Evolutionary conservation across 257 asterid genomes (phyloP), one percentile per base, ranked within the genome.

Genomic region (Hygrophila difformis): DNA sequence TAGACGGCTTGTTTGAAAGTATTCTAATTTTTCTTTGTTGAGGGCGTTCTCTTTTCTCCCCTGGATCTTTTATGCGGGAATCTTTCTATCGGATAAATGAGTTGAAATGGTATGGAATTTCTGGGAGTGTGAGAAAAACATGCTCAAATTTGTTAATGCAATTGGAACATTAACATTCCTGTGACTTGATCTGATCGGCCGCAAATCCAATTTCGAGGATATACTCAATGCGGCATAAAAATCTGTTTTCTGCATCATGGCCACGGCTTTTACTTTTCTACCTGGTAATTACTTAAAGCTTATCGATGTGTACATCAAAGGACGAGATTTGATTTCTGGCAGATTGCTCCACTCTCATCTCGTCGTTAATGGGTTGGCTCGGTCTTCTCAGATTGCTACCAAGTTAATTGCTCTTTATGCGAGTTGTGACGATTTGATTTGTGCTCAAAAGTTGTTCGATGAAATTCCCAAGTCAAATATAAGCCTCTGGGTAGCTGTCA

Each of bases 371-470:
- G 89, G 86, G 44, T 63, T 71, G 34, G 54, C 67, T 22, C 24
- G 50, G 10, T 62, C 53, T 15, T 7, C 66, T 44, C 77, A 60
- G 16, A 53, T 75, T 29, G 72, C 75, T 15, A 58, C 76, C 60
- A 81, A 77, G 59, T 64, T 81, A 37, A 44, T 80, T 20, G 56
- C 65, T 8, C 59, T 80, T 11, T 84, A 84, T 38, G 0, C 63
- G 0, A 52, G 51, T 20, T 77, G 82, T 74, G 70, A 52, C 13
- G 62, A 66, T 1, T 26, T 72, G 12, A 5, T 12, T 1, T 17
- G 28, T 64, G 93, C 93, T 0, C 77, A 65, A 9, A 69, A 70
- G 23, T 39, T 84, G 88, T 84, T 84, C 53, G 93, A 84, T 45
- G 12, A 42, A 74, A 77, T 77, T 65, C 93, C 88, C 38, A 46